A percentile compares a stretch with the other conserved stretches of the same genome.
Conservation (phyloP, 306 rosid genomes). For the Vigna mungo region DNA sequence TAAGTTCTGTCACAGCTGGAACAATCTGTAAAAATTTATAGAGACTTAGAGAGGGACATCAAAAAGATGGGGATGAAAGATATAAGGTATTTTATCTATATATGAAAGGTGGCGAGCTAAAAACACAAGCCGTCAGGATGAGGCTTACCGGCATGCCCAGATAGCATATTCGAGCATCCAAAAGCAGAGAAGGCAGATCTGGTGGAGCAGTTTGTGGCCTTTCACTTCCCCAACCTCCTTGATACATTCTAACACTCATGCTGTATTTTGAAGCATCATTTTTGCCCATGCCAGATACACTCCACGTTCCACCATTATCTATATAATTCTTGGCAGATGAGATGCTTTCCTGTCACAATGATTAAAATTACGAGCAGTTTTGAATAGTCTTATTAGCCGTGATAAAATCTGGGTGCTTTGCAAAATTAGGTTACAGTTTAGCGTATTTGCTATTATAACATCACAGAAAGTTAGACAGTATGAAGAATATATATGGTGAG, state of each 20-base stretch:
- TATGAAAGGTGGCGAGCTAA: conserved; percentile 4
- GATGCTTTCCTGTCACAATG: conserved; percentile 72
- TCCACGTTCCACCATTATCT: conserved; percentile 84
- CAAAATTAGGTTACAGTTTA: conserved; percentile 2
- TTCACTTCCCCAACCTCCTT: conserved; percentile 77
- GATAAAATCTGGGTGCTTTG: not conserved
- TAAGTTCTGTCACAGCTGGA: conserved; percentile 94
- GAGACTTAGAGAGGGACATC: conserved; percentile 36
- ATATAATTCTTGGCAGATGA: conserved; percentile 78
- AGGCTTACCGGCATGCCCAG: conserved; percentile 94
- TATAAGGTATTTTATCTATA: not conserved
- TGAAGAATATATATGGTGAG: conserved; percentile 35
- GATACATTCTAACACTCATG: conserved; percentile 89
- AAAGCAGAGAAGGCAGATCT: conserved; percentile 90
- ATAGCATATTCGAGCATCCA: conserved; percentile 87
- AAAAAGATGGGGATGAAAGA: conserved; percentile 23
- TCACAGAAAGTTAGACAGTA: conserved; percentile 19
- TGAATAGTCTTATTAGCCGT: conserved; percentile 7
- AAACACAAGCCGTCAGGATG: not conserved
- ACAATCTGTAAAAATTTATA: conserved; percentile 72
- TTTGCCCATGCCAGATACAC: conserved; percentile 58
- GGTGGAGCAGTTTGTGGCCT: conserved; percentile 90
- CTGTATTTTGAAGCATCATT: conserved; percentile 65
- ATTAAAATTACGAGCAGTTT: conserved; percentile 32
- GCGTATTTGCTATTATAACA: not conserved